Conservation (phyloP, 192 early-diverging fungal genomes). For the Mortierella hygrophila region DNA sequence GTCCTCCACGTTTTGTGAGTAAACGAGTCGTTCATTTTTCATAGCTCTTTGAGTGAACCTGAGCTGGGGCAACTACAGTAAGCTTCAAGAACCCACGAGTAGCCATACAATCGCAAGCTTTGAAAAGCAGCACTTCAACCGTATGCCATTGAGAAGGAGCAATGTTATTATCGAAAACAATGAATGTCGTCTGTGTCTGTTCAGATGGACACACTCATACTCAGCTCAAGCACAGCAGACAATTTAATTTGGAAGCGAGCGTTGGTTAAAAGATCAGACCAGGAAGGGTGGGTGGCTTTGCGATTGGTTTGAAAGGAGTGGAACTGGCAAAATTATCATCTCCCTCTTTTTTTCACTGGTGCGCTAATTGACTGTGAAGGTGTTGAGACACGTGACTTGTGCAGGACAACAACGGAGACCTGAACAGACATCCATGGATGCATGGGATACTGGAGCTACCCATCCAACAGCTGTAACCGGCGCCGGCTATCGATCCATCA, state of each 20-base stretch:
- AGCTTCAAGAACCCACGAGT: too few species aligned
- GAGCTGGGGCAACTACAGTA: too few species aligned
- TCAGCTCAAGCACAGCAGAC: too few species aligned
- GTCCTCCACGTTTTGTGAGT: neutral
- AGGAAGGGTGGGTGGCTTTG: neutral
- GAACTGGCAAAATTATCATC: neutral
- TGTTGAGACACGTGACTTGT: slow-evolving; percentile 6
- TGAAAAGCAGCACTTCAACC: too few species aligned
- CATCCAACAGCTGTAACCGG: neutral
- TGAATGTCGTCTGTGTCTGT: too few species aligned
- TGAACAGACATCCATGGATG: neutral
- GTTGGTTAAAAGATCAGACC: neutral
- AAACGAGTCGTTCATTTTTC: neutral
- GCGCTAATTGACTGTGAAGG: slow-evolving; percentile 5
- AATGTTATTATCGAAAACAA: too few species aligned
- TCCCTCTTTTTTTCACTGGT: slow-evolving; percentile 10
- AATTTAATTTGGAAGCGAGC: neutral
- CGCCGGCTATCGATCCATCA: slow-evolving; percentile 3
- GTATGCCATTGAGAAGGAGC: too few species aligned
- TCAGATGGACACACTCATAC: too few species aligned
- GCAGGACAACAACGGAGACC: neutral
- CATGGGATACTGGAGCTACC: slow-evolving; percentile 10
- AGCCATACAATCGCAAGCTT: too few species aligned
- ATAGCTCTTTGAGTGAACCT: neutral
- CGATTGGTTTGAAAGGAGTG: slow-evolving; percentile 8